Evolutionary conservation across 129 eudicot species (phyloP).

Genomic region (Centella asiatica): DNA sequence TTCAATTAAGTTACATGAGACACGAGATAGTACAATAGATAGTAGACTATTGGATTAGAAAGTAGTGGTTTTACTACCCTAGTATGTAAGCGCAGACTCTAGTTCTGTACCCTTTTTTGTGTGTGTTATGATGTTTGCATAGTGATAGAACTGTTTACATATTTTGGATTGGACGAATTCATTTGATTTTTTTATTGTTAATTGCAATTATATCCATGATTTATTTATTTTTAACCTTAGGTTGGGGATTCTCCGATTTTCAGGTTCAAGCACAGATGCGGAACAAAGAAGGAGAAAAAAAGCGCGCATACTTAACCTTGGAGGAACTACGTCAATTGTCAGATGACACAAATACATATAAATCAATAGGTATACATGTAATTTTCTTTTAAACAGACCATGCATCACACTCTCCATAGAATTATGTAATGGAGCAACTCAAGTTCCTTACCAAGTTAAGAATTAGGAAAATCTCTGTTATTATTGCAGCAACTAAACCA

Average conservation of each 20-base stretch:
- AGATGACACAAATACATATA: constrained; percentile 91
- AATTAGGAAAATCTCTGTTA: neutral
- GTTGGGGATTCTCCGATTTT: neutral
- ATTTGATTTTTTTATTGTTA: too few species aligned
- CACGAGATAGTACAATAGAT: too few species aligned
- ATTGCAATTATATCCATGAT: neutral
- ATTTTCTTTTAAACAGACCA: neutral
- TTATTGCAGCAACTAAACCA: too few species aligned
- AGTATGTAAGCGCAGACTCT: neutral
- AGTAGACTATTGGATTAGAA: too few species aligned
- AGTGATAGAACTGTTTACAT: neutral
- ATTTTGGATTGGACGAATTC: constrained; percentile 1
- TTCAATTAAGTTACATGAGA: neutral
- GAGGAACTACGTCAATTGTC: constrained; percentile 79
- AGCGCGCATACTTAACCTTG: constrained; percentile 84
- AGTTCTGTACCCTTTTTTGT: neutral
- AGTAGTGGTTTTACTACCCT: too few species aligned
- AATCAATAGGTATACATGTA: constrained; percentile 65
- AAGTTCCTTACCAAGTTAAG: neutral
- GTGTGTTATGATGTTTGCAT: neutral
- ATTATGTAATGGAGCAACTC: neutral
- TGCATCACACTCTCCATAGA: neutral
- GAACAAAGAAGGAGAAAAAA: constrained; percentile 86
- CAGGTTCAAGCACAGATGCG: constrained; percentile 92
- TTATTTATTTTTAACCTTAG: neutral